Percentiles rank a stretch among this genome's conserved stretches.
These are phyloP conservation scores for Selaginella tamariscina DNA, from an alignment of 75 land plant species.

Conservation along the genomic window DNA sequence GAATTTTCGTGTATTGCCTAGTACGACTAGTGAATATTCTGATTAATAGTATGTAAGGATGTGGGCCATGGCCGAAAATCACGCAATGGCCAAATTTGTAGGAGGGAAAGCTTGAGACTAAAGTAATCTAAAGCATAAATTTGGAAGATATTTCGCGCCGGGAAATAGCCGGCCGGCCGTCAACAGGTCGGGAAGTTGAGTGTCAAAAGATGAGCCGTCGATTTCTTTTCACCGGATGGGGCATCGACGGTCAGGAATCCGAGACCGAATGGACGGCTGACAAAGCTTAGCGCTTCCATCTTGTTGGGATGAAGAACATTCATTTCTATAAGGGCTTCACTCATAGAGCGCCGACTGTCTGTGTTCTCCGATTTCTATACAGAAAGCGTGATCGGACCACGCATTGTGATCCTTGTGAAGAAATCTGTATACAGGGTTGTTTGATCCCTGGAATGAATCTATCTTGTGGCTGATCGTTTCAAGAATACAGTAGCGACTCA, in stretches of 20 bases:
- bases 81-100: background rate
- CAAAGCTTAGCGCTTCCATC: background rate
- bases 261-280: background rate
- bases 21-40: background rate
- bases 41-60: background rate
- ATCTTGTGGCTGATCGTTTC: too few relatives aligned
- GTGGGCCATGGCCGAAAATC: background rate
- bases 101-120: too few relatives aligned
- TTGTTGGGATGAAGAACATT: background rate
- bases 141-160: background rate
- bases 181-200: background rate
- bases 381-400: too few relatives aligned
- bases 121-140: background rate
- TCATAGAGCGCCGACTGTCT: background rate
- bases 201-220: too few relatives aligned
- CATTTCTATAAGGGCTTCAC: background rate
- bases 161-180: background rate
- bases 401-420: too few relatives aligned
- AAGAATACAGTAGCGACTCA: too few relatives aligned
- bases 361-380: too few relatives aligned
- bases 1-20: too few relatives aligned
- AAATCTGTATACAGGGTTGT: too few relatives aligned
- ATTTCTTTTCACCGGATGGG: too few relatives aligned
- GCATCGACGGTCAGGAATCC: background rate
- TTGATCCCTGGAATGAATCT: too few relatives aligned